Evolutionary conservation across 768 basidiomycete species (phyloP), one percentile per base, ranked within the genome.

Genomic region (Leccinum subtestaceum): DNA sequence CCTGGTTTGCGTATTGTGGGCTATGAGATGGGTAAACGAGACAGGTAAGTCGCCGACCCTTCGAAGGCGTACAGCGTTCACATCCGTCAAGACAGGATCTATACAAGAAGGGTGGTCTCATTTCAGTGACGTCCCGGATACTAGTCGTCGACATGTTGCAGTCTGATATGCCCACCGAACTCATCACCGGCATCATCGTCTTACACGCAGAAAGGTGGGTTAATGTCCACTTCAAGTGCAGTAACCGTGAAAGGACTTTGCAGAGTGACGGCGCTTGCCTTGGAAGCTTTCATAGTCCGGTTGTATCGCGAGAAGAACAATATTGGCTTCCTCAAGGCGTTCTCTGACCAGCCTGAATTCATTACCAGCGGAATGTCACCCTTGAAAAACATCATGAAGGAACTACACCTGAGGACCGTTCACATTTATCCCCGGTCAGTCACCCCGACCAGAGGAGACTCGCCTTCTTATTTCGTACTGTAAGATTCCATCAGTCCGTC

Each of bases 291-390:
- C 75, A 92, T 98, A 38, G 88, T 95, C 52, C 85, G 95, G 3
- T 77, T 97, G 2, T 98, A 89, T 70, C 84, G 96, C 45, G 88
- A 97, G 73, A 86, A 88, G 76, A 99, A 98, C 76, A 84, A 81
- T 70, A 80, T 78, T 2, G 96, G 96, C 1, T 99, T 98, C 72
- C 77, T 98, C 63, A 98, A 99, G 73, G 97, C 94, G 0, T 97
- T 99, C 69, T 93, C 94, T 2, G 97, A 98, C 72, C 91, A 98
- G 66, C 95, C 96, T 4, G 97, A 98, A 71, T 85, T 89, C 61
- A 97, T 99, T 60, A 95, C 90, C 0, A 92, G 86, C 61, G 96
- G 95, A 1, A 74, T 98, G 71, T 93, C 92, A 1, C 97, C 97
- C 1, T 77, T 99, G 21, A 90, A 87, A 66, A 94, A 88, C 55